Percentiles rank a stretch among this genome's conserved stretches.
Evolutionary conservation across 2,329 filamentous ascomycete genomes (phyloP).

Genomic region (Whalleya microplaca): DNA sequence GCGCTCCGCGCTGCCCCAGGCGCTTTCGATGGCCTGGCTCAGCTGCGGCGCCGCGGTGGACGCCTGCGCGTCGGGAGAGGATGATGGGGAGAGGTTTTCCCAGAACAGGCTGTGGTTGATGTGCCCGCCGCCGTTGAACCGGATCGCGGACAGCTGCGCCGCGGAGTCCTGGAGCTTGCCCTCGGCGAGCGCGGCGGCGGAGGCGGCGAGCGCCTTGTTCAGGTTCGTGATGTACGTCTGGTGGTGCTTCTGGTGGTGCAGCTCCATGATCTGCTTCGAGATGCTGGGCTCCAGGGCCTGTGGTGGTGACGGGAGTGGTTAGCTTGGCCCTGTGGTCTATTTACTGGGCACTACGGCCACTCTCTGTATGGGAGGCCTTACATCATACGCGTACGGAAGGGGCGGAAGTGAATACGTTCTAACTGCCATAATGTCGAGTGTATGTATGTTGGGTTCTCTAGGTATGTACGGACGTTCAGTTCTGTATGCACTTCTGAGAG

Average conservation of each 20-base stretch:
- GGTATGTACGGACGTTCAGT: background rate
- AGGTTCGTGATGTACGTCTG: conserved; percentile 78
- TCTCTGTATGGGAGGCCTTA: conserved; percentile 44
- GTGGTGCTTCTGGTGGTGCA: conserved; percentile 81
- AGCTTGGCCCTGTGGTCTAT: background rate
- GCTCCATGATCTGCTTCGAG: conserved; percentile 78
- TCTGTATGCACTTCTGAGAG: background rate
- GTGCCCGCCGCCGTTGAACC: conserved; percentile 90
- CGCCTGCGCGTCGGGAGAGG: conserved; percentile 59
- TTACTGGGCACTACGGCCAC: background rate
- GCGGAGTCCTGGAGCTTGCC: conserved; percentile 63
- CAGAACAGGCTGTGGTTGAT: conserved; percentile 94
- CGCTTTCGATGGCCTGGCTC: conserved; percentile 60
- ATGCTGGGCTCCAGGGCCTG: conserved; percentile 75
- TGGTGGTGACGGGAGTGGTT: background rate
- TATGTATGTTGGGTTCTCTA: conserved; percentile 1
- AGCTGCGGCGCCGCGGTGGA: conserved; percentile 62
- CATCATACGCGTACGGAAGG: conserved; percentile 72
- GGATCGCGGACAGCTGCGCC: conserved; percentile 69
- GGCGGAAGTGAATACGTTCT: conserved; percentile 64
- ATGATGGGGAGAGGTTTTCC: conserved; percentile 74
- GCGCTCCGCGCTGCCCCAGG: conserved; percentile 69
- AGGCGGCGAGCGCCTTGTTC: conserved; percentile 66
- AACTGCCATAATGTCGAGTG: conserved; percentile 35
- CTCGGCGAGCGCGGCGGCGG: conserved; percentile 57